Base-by-base conservation (phyloP, 2,329 filamentous ascomycete genomes). In the Amauroascus verrucosus region DNA sequence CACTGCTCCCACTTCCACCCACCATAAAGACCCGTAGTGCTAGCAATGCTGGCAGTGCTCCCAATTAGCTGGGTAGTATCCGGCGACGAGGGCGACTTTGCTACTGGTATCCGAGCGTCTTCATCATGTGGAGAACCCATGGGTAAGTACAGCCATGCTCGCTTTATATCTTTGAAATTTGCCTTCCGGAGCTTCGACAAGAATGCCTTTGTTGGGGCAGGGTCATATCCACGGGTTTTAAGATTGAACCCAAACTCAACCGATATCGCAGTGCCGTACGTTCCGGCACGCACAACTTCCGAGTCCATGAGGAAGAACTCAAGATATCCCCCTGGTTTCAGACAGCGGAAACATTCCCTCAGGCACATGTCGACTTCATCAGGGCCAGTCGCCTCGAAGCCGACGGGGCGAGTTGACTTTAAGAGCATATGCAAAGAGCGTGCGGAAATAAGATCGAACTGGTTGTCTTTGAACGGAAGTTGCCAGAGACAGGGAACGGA, bases 1-100 rank as follows among this genome's bases (percentile, higher is more conserved):
- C 93, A 98, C 67, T 88, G 86, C 77, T 98, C 93, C 91, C 90
- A 98, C 67, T 84, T 83, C 83, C 89, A 93, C 24, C 85, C 84
- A 3, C 88, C 93, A 0, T 91, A 81, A 38, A 97, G 72, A 18
- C 90, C 90, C 11, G 86, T 85, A 59, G 95, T 75, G 61, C 80
- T 82, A 1, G 87, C 86, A 13, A 84, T 80, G 64, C 83, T 80
- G 48, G 83, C 80, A 0, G 85, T 88, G 62, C 79, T 85, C 6
- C 86, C 86, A n/a, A 76, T 64, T 16, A 72, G 71, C 6, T 74
- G 73, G 16, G 83, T 82, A 20, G 28, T 2, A 33, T 46, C 44
- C 20, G 28, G 28, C 18, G 46, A 43, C 16, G 44, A 57, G 87
- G 82, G 59, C 81, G 74, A 59, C 78, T 75, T 46, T 66, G 63